These are phyloP conservation scores for Galeopsis tetrahit DNA, from an alignment of 257 asterid species.

Conservation along the genomic window DNA sequence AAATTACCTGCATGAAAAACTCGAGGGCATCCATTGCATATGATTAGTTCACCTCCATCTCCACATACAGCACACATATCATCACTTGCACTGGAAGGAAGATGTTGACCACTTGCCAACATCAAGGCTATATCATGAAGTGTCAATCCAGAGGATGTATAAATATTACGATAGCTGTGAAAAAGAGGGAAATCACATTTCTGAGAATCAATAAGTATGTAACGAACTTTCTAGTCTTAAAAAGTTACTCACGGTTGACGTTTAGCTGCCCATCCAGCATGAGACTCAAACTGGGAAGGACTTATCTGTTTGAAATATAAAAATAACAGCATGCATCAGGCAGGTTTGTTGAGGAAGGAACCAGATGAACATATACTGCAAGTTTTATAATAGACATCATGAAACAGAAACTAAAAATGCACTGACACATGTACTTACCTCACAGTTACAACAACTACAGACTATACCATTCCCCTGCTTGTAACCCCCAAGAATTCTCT, in stretches of 20 bases:
- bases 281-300: constrained; percentile 99
- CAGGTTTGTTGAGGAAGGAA: constrained; percentile 21
- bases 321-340: constrained; percentile 29
- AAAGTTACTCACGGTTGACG: constrained; percentile 93
- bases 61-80: constrained; percentile 99
- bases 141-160: constrained; percentile 84
- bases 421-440: constrained; percentile 49
- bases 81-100: constrained; percentile 74
- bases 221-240: constrained; percentile 7
- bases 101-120: constrained; percentile 88
- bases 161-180: constrained; percentile 91
- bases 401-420: constrained; percentile 14
- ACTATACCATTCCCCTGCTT: constrained; percentile 93
- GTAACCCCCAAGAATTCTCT: constrained; percentile 95
- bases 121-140: constrained; percentile 96
- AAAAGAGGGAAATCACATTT: constrained; percentile 28
- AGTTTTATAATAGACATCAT: constrained; percentile 9
- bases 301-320: constrained; percentile 63
- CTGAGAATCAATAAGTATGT: constrained; percentile 13
- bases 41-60: constrained; percentile 73
- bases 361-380: background rate
- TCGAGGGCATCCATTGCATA: constrained; percentile 94
- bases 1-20: constrained; percentile 86
- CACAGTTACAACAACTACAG: constrained; percentile 84
- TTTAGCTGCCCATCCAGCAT: constrained; percentile 98